phyloP scores from a whole-genome alignment of 805 yeast genomes.

The Zygoascus tannicola region DNA sequence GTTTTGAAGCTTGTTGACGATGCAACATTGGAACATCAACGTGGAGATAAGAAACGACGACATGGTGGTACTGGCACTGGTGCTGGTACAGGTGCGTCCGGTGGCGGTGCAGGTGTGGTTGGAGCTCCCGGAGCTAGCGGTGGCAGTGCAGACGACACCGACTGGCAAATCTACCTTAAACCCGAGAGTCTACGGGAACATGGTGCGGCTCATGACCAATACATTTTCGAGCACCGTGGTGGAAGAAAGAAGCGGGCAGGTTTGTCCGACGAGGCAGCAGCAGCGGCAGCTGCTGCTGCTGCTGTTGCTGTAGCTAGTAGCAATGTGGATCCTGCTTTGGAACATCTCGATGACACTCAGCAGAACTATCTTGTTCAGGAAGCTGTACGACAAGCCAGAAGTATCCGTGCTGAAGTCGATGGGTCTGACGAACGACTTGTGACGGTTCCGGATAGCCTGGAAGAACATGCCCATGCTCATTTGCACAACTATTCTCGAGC shows the following conservation, averaged over 20 bases:
- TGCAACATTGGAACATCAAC: slow-evolving; percentile 42
- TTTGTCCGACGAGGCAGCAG: neutral
- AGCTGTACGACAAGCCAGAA: slow-evolving; percentile 11
- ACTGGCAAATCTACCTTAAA: slow-evolving; percentile 16
- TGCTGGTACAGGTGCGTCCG: too few relatives aligned
- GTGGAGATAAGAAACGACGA: slow-evolving; percentile 8
- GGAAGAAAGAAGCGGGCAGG: neutral
- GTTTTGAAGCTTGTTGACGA: slow-evolving; percentile 65
- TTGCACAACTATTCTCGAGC: slow-evolving; percentile 1
- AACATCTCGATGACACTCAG: slow-evolving; percentile 33
- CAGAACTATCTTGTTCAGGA: slow-evolving; percentile 10
- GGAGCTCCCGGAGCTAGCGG: too few relatives aligned
- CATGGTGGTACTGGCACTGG: too few relatives aligned
- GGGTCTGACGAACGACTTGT: neutral
- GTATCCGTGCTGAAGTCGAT: slow-evolving; percentile 1
- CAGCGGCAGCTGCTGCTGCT: slow-evolving; percentile 12
- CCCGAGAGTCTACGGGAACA: slow-evolving; percentile 1
- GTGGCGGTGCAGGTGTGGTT: neutral
- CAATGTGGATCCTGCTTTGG: slow-evolving; percentile 51
- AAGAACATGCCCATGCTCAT: neutral
- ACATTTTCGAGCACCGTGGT: too few relatives aligned
- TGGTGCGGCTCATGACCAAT: too few relatives aligned
- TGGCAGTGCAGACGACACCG: neutral
- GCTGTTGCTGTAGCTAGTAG: too few relatives aligned
- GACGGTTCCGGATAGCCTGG: slow-evolving; percentile 26